These are phyloP conservation scores for Clarireedia sp. DNA, from an alignment of 2,329 filamentous ascomycete species.

Conservation along the genomic window DNA sequence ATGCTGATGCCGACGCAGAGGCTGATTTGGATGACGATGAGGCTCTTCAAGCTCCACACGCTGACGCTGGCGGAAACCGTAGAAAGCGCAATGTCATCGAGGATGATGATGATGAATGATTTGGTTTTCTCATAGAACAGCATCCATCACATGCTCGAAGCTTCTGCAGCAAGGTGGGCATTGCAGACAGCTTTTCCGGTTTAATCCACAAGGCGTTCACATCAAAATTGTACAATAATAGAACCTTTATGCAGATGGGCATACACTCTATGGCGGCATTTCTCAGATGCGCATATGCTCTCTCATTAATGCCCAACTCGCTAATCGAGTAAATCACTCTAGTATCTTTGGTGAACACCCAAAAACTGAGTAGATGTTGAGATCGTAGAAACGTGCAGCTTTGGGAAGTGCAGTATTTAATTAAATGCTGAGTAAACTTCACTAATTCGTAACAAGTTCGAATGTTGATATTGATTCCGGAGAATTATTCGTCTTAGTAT, in stretches of 20 bases:
- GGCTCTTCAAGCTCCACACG: conserved; percentile 28
- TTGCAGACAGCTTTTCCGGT: conserved; percentile 1
- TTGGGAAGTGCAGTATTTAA: no score
- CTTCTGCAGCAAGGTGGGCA: neutral
- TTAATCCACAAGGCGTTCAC: neutral
- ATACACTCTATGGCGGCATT: no score
- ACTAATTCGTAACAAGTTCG: no score
- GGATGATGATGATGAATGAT: conserved; percentile 44
- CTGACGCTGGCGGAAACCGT: conserved; percentile 30
- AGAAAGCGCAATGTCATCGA: conserved; percentile 51
- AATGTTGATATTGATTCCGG: no score
- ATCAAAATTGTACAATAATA: conserved; percentile 2
- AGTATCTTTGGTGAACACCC: no score
- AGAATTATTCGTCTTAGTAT: neutral
- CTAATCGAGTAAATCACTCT: no score
- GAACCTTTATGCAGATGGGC: neutral
- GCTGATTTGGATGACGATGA: conserved; percentile 45
- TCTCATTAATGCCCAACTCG: no score
- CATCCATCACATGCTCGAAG: neutral
- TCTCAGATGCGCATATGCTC: no score
- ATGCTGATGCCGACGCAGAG: conserved; percentile 44
- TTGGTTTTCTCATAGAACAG: neutral
- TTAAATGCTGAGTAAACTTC: no score
- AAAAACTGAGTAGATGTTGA: no score
- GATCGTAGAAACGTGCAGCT: no score